Evolutionary conservation across 768 basidiomycete genomes (phyloP).

Genomic region (Pisolithus sp.): DNA sequence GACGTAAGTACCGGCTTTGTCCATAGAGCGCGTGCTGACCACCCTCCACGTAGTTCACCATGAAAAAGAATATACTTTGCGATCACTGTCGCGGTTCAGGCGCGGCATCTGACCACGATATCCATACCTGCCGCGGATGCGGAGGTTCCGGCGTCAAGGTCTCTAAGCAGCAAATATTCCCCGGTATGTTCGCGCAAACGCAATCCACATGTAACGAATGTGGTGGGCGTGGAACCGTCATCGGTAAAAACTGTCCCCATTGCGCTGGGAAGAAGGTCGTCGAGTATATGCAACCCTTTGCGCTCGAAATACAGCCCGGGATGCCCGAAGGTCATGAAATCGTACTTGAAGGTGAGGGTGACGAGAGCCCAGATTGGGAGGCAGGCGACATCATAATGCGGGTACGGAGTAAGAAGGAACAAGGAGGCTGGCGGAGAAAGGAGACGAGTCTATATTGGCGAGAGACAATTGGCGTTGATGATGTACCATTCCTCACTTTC

Average conservation of each 20-base stretch:
- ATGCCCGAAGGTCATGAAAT: slow-evolving; percentile 93
- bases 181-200: slow-evolving; percentile 90
- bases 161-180: slow-evolving; percentile 87
- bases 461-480: slow-evolving; percentile 85
- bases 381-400: slow-evolving; percentile 88
- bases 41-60: slow-evolving; percentile 63
- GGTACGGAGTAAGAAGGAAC: slow-evolving; percentile 69
- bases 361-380: slow-evolving; percentile 95
- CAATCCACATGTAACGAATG: slow-evolving; percentile 83
- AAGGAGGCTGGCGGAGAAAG: slow-evolving; percentile 83
- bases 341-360: slow-evolving; percentile 93
- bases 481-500: slow-evolving; percentile 38
- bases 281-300: slow-evolving; percentile 74
- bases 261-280: slow-evolving; percentile 79
- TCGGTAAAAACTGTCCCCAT: slow-evolving; percentile 73
- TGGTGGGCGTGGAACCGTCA: slow-evolving; percentile 73
- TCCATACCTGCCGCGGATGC: slow-evolving; percentile 82
- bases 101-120: slow-evolving; percentile 82
- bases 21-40: slow-evolving; percentile 2
- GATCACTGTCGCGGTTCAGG: slow-evolving; percentile 96
- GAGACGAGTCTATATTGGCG: slow-evolving; percentile 89
- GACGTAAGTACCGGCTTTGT: slow-evolving; percentile 48
- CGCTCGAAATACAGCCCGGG: slow-evolving; percentile 79
- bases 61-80: slow-evolving; percentile 88
- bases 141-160: slow-evolving; percentile 81